Evolutionary conservation across 2,329 filamentous ascomycete species (phyloP).

Genomic region (Neurospora sp.): DNA sequence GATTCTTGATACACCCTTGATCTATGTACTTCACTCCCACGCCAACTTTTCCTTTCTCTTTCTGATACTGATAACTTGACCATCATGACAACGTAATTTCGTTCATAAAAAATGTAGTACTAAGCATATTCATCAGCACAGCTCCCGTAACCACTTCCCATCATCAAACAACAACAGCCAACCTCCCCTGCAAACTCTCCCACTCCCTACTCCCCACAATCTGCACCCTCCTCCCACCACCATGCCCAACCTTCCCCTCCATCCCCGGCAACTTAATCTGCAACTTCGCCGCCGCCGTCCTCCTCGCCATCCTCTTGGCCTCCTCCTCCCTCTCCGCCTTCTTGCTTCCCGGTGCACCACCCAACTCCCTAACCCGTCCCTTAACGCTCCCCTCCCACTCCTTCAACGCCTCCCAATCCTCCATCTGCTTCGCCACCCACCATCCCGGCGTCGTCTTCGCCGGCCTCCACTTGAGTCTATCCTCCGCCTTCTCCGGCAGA

Average conservation of each 20-base stretch:
- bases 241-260: constrained; percentile 34
- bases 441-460: constrained; percentile 55
- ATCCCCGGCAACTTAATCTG: constrained; percentile 39
- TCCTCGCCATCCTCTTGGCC: constrained; percentile 21
- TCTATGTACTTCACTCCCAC: neutral
- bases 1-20: neutral
- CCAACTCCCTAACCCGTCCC: constrained; percentile 26
- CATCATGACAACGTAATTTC: neutral
- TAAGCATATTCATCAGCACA: neutral
- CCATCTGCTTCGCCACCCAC: constrained; percentile 53
- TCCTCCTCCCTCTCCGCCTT: constrained; percentile 15
- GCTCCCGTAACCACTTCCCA: neutral
- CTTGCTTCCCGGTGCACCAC: constrained; percentile 6
- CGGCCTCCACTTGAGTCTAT: constrained; percentile 58
- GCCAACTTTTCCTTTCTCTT: neutral
- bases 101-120: neutral
- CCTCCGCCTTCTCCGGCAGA: constrained; percentile 48
- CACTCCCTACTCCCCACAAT: constrained; percentile 46
- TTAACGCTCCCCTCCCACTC: constrained; percentile 50
- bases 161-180: constrained; percentile 14
- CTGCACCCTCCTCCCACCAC: constrained; percentile 31
- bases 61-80: neutral
- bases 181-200: constrained; percentile 42
- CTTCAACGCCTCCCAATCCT: constrained; percentile 55
- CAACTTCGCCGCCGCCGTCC: constrained; percentile 34